Percentiles rank a stretch among this genome's conserved stretches.
Conservation (phyloP, 2,329 filamentous ascomycete genomes). For the Sporothrix inflata region DNA sequence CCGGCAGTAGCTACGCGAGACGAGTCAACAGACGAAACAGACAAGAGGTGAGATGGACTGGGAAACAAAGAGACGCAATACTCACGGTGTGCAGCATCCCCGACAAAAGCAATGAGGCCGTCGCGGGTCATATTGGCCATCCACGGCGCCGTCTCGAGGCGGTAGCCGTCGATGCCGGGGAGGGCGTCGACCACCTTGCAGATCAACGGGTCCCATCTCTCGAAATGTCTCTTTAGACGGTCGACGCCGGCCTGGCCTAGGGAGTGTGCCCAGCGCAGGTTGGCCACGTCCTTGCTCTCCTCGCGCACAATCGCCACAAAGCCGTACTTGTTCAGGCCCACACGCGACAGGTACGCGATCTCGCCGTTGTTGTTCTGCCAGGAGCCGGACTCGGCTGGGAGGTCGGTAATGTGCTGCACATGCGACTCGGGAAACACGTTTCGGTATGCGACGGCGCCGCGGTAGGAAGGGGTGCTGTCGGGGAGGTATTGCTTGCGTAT, state of each 20-base stretch:
- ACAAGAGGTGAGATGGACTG: background rate
- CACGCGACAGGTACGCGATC: conserved; percentile 23
- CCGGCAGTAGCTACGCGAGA: conserved; percentile 22
- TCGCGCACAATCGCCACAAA: conserved; percentile 22
- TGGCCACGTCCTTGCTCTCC: background rate
- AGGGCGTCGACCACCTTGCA: conserved; percentile 16
- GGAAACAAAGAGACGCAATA: background rate
- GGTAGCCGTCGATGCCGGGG: conserved; percentile 23
- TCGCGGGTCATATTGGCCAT: conserved; percentile 24
- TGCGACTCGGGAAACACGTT: conserved; percentile 17
- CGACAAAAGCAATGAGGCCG: conserved; percentile 23
- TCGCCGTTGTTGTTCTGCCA: conserved; percentile 26
- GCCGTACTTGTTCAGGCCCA: conserved; percentile 22
- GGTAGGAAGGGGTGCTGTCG: background rate
- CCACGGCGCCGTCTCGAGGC: conserved; percentile 23
- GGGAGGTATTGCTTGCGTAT: conserved; percentile 22
- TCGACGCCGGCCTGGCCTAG: conserved; percentile 5
- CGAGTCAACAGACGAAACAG: background rate
- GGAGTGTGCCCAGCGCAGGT: conserved; percentile 19
- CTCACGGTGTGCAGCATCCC: conserved; percentile 29
- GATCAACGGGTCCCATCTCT: conserved; percentile 18
- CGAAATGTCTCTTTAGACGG: background rate
- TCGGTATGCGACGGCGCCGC: conserved; percentile 26
- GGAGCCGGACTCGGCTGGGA: conserved; percentile 22
- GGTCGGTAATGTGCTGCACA: conserved; percentile 12